phyloP scores from a whole-genome alignment of 2,329 filamentous ascomycete genomes.

The Fonsecaea monophora region DNA sequence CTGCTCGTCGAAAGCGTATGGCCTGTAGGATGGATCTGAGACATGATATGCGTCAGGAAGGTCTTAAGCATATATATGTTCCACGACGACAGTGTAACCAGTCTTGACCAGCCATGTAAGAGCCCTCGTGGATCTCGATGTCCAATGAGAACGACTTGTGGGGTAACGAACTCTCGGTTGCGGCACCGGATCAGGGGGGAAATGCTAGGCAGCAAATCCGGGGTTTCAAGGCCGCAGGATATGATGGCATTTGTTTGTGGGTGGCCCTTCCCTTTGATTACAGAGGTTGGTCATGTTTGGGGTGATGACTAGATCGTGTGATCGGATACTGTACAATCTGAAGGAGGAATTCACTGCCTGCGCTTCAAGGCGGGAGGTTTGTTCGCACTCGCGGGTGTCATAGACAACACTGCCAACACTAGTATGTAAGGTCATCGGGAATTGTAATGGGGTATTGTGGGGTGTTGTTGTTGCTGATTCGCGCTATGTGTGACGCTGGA shows the following conservation, averaged over 20 bases:
- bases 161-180: slow-evolving; percentile 17
- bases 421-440: background rate
- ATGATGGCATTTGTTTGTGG: background rate
- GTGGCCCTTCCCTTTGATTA: background rate
- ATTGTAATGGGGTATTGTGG: background rate
- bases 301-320: background rate
- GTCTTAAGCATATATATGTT: slow-evolving; percentile 8
- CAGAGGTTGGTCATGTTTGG: background rate
- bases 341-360: background rate
- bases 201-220: background rate
- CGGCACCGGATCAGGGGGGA: slow-evolving; percentile 20
- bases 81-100: background rate
- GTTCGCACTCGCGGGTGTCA: background rate
- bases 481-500: too few relatives aligned
- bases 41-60: background rate
- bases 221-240: background rate
- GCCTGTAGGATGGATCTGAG: background rate
- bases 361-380: background rate
- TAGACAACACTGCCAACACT: too few relatives aligned
- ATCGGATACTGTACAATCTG: background rate
- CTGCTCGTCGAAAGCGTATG: too few relatives aligned
- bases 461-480: too few relatives aligned
- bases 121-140: background rate
- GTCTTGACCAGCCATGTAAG: background rate
- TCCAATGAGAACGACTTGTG: slow-evolving; percentile 3